Percentiles rank a stretch among this genome's conserved stretches.
These are phyloP conservation scores for Sphaerobolus stellatus DNA, from an alignment of 1,284 basidiomycete species.

Conservation along the genomic window DNA sequence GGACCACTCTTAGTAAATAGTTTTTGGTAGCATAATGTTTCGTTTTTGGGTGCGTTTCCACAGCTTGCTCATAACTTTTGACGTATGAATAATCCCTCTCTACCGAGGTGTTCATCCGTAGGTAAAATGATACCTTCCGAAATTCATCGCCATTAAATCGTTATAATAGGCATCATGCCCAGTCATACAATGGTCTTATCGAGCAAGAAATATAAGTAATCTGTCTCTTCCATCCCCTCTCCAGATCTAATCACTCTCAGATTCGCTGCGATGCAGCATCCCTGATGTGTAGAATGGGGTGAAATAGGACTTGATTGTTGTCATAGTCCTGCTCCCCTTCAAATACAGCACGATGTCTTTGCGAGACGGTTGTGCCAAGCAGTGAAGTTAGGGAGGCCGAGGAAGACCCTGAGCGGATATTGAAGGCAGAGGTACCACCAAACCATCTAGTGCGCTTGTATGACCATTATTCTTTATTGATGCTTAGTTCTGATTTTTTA, in stretches of 20 bases:
- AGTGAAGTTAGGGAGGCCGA: slow-evolving; percentile 71
- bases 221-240: slow-evolving; percentile 12
- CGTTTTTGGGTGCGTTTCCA: too few species aligned
- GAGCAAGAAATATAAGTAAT: slow-evolving; percentile 66
- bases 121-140: slow-evolving; percentile 26
- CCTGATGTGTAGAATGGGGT: slow-evolving; percentile 79
- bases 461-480: not conserved
- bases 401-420: slow-evolving; percentile 70
- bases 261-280: slow-evolving; percentile 71
- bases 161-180: slow-evolving; percentile 65
- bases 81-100: too few species aligned
- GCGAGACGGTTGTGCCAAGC: slow-evolving; percentile 65
- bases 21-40: too few species aligned
- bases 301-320: slow-evolving; percentile 86
- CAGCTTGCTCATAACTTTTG: too few species aligned
- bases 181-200: slow-evolving; percentile 61
- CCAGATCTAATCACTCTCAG: slow-evolving; percentile 33
- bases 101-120: slow-evolving; percentile 81
- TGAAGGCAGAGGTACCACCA: slow-evolving; percentile 69
- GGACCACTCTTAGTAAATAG: too few species aligned
- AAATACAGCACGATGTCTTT: slow-evolving; percentile 65
- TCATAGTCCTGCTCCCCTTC: slow-evolving; percentile 66
- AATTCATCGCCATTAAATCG: not conserved
- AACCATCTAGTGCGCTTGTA: slow-evolving; percentile 55
- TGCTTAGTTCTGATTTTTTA: not conserved